Evolutionary conservation across 176 grass and related monocot species (phyloP), one percentile per base, ranked within the genome.

Genomic region (Tuctoria greenei): DNA sequence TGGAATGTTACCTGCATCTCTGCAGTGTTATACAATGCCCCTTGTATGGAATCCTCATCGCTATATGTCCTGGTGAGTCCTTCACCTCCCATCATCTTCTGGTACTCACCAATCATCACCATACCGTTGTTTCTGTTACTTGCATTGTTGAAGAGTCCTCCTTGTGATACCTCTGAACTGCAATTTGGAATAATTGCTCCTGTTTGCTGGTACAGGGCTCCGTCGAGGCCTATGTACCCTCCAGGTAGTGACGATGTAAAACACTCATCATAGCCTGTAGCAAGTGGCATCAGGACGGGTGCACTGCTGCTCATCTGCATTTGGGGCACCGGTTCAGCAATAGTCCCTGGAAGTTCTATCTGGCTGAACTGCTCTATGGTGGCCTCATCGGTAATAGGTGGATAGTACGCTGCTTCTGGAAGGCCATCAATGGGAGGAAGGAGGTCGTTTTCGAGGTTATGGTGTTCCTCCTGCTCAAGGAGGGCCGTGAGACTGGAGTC

Each of bases 1-100:
- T 9, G 7, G n/a, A 79, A 57, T 43, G 10, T 76, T 89, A 95
- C 92, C 86, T 96, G 81, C 71, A 88, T 77, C 42, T 95, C 87
- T 41, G 74, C 63, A 77, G 79, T 54, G 78, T 75, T 83, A 46
- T 65, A 82, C n/a, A 87, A 88, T 44, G 51, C 46, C 50, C 82
- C 76, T 49, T 85, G 81, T 72, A 87, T 70, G 69, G 81, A 72
- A 75, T 87, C 84, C 74, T 71, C 85, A n/a, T 77, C 79, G 11
- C 73, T 69, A 37, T 83, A 82, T 40, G 75, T 76, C 45, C 62
- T 80, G 47, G 41, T 50, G 25, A 88, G 66, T 49, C 66, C 79
- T 55, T 70, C 86, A 69, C 67, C 45, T 64, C 89, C 90, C 68
- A 90, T 81, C 82, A 97, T 74, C 67, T 87, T 85, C 69, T 87